Percentiles rank a stretch among this genome's conserved stretches.
Evolutionary conservation across 257 asterid genomes (phyloP).

Genomic region (Solanum acaule): DNA sequence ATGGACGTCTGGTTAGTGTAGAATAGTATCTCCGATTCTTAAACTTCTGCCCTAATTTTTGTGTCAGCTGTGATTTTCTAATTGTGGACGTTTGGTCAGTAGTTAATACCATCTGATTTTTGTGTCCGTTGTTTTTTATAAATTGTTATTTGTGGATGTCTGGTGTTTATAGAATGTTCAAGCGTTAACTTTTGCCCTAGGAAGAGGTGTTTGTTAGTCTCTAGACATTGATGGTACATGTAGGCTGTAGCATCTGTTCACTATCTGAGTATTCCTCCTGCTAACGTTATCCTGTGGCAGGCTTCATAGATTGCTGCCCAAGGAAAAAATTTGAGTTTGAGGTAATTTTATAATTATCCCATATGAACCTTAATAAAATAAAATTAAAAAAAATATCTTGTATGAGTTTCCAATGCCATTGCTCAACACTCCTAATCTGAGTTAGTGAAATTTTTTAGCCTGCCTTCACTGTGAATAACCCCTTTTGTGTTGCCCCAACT

Average conservation of each 20-base stretch:
- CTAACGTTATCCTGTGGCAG: background rate
- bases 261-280: background rate
- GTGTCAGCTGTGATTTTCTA: constrained; percentile 36
- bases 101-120: background rate
- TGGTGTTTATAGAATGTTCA: background rate
- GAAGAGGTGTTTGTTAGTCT: background rate
- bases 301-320: background rate
- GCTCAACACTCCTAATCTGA: background rate
- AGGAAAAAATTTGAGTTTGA: background rate
- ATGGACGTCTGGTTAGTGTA: constrained; percentile 79
- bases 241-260: background rate
- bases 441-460: background rate
- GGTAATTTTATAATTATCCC: background rate
- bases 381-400: background rate
- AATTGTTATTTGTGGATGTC: background rate
- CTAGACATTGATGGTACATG: background rate
- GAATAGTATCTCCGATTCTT: background rate
- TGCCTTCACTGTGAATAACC: background rate
- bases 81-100: constrained; percentile 18
- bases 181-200: background rate
- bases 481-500: background rate
- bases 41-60: background rate
- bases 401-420: background rate
- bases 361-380: background rate
- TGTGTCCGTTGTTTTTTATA: background rate